A percentile compares a stretch with the other conserved stretches of the same genome.
These are phyloP conservation scores for Zarea fungicola DNA, from an alignment of 2,329 filamentous ascomycete genomes.

Conservation along the genomic window DNA sequence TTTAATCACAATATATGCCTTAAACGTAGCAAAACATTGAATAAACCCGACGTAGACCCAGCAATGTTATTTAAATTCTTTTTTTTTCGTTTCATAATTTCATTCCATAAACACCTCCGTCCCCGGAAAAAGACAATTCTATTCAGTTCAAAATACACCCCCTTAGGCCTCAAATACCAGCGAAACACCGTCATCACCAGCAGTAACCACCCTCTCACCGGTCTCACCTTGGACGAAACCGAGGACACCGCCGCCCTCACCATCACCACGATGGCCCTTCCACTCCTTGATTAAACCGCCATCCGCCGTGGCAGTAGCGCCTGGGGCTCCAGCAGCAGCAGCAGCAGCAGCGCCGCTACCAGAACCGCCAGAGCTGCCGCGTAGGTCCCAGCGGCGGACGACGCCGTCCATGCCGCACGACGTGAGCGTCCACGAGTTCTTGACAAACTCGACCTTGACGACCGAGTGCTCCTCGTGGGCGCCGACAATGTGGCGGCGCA, in stretches of 20 bases:
- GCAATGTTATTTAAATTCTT: background rate
- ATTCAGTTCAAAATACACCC: too few species aligned
- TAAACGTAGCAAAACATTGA: too few species aligned
- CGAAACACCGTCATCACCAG: constrained; percentile 76
- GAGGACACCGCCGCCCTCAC: constrained; percentile 81
- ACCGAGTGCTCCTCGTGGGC: constrained; percentile 87
- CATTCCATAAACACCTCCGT: background rate
- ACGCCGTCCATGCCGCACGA: constrained; percentile 90
- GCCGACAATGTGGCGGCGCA: constrained; percentile 74
- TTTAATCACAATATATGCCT: too few species aligned
- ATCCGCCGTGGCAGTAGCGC: constrained; percentile 35
- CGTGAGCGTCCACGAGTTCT: constrained; percentile 65
- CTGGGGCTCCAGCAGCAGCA: too few species aligned
- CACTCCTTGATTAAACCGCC: constrained; percentile 76
- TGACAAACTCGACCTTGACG: constrained; percentile 86
- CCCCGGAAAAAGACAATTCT: too few species aligned
- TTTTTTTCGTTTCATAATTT: background rate
- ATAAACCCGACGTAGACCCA: background rate
- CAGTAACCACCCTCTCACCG: constrained; percentile 75
- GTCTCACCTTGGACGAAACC: constrained; percentile 81
- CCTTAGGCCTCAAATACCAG: constrained; percentile 59
- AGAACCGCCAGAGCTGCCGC: constrained; percentile 35
- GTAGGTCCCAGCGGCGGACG: constrained; percentile 78
- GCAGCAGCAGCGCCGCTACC: constrained; percentile 20
- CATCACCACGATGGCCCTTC: constrained; percentile 80